Conservation (phyloP, 129 eudicot genomes). For the Dittrichia graveolens region DNA sequence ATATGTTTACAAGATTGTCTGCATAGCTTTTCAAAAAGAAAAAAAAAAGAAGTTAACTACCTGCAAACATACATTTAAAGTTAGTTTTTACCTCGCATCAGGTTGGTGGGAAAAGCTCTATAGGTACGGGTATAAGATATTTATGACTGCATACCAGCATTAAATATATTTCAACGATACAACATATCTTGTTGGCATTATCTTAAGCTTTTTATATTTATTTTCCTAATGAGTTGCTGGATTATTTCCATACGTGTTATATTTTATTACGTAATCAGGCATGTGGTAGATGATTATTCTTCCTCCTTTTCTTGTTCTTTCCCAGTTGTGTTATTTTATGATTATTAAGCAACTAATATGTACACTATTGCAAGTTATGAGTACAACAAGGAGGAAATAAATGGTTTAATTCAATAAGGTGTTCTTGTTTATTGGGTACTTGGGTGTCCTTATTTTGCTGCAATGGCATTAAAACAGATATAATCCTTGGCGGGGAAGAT, state of each 20-base stretch:
- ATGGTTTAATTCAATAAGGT: background rate
- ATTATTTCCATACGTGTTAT: background rate
- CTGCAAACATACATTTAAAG: too few species aligned
- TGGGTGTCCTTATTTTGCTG: slow-evolving; percentile 18
- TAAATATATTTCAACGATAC: background rate
- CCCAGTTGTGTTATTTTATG: background rate
- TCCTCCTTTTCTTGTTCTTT: background rate
- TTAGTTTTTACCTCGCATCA: background rate
- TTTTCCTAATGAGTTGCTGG: background rate
- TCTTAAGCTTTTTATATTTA: background rate
- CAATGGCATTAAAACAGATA: slow-evolving; percentile 54
- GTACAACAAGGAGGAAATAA: background rate
- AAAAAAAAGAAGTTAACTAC: background rate
- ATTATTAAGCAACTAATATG: background rate
- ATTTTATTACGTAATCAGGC: background rate
- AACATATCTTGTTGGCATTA: background rate
- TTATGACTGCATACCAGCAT: background rate
- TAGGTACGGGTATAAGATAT: background rate
- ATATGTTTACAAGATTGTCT: background rate
- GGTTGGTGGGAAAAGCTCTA: background rate
- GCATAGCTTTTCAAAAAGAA: too few species aligned
- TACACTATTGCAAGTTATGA: background rate
- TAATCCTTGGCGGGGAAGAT: slow-evolving; percentile 64
- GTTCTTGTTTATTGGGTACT: slow-evolving; percentile 4
- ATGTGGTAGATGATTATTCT: background rate